These are phyloP conservation scores for Phoma sp. DNA, from an alignment of 2,329 filamentous ascomycete species.

Conservation along the genomic window DNA sequence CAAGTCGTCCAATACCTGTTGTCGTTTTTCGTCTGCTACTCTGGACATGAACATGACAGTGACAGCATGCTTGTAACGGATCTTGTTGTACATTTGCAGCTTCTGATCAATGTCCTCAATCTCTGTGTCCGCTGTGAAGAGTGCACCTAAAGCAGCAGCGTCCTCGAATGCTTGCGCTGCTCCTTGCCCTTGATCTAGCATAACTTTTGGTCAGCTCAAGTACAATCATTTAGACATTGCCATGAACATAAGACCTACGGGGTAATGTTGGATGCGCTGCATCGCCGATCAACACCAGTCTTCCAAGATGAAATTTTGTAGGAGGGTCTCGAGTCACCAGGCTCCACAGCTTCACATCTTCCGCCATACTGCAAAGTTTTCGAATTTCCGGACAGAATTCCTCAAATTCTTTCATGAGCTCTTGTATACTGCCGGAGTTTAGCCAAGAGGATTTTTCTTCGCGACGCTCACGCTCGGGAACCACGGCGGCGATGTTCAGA, in stretches of 20 bases:
- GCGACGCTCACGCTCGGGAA: not conserved
- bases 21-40: constrained; percentile 1
- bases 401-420: not conserved
- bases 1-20: not conserved
- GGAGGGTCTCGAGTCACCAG: not conserved
- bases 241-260: not conserved
- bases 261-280: not conserved
- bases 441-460: not conserved
- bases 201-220: no score
- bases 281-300: not conserved
- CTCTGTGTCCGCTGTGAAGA: constrained; percentile 10
- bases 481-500: not conserved
- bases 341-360: constrained; percentile 2
- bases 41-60: constrained; percentile 15
- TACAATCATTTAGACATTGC: no score
- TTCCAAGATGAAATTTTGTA: not conserved
- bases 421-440: not conserved
- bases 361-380: not conserved
- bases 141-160: constrained; percentile 15
- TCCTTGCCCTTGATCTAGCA: constrained; percentile 13
- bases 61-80: constrained; percentile 11
- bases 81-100: constrained; percentile 16
- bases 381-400: not conserved
- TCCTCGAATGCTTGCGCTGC: constrained; percentile 21
- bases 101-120: constrained; percentile 4